A percentile compares a stretch with the other conserved stretches of the same genome.
Conservation (phyloP, 2,329 filamentous ascomycete species). For the Aspergillus awamori region DNA sequence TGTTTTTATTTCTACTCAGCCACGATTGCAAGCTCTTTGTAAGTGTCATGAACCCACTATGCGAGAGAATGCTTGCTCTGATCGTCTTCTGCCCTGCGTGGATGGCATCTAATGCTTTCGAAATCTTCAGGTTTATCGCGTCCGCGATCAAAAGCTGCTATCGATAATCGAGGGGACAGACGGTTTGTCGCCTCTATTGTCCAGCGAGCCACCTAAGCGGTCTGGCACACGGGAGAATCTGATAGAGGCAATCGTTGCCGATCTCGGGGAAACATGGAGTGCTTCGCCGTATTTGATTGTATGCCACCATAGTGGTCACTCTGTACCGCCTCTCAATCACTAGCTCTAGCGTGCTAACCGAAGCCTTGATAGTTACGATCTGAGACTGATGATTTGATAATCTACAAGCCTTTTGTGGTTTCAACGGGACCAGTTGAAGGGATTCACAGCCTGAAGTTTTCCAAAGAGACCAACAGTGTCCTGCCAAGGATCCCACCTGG, state of each 20-base stretch:
- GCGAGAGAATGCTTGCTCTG: not conserved
- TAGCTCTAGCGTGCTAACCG: slow-evolving; percentile 14
- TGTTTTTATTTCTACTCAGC: slow-evolving; percentile 77
- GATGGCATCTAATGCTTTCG: slow-evolving; percentile 8
- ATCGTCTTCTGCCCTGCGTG: not conserved
- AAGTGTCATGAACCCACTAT: slow-evolving; percentile 40
- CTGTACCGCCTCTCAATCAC: not conserved
- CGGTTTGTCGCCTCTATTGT: slow-evolving; percentile 75
- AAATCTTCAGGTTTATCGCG: slow-evolving; percentile 67
- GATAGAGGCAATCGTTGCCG: slow-evolving; percentile 78
- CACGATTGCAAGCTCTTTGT: slow-evolving; percentile 74
- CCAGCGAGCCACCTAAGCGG: slow-evolving; percentile 70
- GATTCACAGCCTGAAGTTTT: slow-evolving; percentile 63
- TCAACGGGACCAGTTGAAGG: slow-evolving; percentile 17
- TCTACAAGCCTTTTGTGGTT: slow-evolving; percentile 78
- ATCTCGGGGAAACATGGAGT: slow-evolving; percentile 75
- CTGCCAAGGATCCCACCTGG: slow-evolving; percentile 62
- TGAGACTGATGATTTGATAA: slow-evolving; percentile 75
- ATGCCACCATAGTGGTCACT: slow-evolving; percentile 37
- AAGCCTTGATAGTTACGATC: slow-evolving; percentile 66
- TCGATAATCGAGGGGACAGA: slow-evolving; percentile 76
- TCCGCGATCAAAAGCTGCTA: slow-evolving; percentile 73
- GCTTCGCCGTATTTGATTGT: slow-evolving; percentile 81
- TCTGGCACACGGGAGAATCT: slow-evolving; percentile 72
- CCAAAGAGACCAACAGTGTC: slow-evolving; percentile 71